Evolutionary conservation across 805 yeast species (phyloP).

Genomic region (Metschnikowia lachancei): DNA sequence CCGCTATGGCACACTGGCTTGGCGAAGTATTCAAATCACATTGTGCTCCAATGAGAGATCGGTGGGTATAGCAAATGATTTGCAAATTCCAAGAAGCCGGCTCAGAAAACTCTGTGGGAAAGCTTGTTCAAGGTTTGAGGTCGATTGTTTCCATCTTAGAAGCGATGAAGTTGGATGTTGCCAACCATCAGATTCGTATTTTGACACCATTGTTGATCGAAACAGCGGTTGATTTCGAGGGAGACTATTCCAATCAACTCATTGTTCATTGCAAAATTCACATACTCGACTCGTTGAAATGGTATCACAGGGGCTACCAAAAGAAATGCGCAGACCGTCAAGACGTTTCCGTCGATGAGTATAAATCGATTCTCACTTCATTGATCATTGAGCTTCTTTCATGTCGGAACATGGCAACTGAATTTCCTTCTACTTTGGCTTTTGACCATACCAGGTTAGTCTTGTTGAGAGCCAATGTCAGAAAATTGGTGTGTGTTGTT

Average conservation of each 20-base stretch:
- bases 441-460: conserved; percentile 82
- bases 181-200: conserved; percentile 88
- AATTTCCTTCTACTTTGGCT: conserved; percentile 78
- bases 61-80: conserved; percentile 84
- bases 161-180: conserved; percentile 93
- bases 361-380: conserved; percentile 43
- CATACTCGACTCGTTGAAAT: conserved; percentile 56
- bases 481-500: conserved; percentile 76
- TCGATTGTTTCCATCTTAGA: conserved; percentile 80
- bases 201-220: conserved; percentile 80
- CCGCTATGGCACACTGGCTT: conserved; percentile 69
- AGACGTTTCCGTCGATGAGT: conserved; percentile 19
- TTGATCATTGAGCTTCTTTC: conserved; percentile 64
- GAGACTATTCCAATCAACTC: conserved; percentile 67
- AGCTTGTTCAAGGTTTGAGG: conserved; percentile 72
- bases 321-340: conserved; percentile 19
- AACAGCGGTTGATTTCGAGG: conserved; percentile 85
- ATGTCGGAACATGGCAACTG: conserved; percentile 76
- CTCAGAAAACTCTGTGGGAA: conserved; percentile 41
- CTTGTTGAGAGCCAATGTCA: conserved; percentile 75
- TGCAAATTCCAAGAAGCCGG: conserved; percentile 52
- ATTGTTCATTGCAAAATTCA: conserved; percentile 56
- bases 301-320: conserved; percentile 52
- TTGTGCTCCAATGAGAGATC: conserved; percentile 94
- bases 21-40: conserved; percentile 77